Evolutionary conservation across 371 early-diverging fungal species (phyloP), one percentile per base, ranked within the genome.

Genomic region (Paraphysoderma sedebokerense): DNA sequence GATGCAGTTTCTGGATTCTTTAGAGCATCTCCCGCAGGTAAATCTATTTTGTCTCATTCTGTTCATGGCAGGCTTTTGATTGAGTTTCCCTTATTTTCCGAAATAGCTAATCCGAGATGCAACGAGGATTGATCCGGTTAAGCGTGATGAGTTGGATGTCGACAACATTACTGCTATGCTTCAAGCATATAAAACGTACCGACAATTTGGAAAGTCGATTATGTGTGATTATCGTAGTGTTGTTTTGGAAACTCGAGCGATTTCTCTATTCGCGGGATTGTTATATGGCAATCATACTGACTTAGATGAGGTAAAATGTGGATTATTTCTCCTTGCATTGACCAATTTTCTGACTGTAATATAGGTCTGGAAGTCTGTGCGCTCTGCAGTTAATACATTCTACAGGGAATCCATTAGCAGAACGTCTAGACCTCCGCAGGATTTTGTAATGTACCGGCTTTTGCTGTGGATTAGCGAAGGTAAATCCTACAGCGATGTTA

Each of bases 391-490:
- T n/a, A 57, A 50, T 23, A 27, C 54, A 20, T 57, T 74, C 48
- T 63, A 63, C 38, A 61, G 66, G 36, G 65, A 67, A 46, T 59
- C 60, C 7, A 46, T 80, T n/a, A 54, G 63, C 34, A 56, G 65
- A 1, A 67, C 77, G 0, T 72, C 76, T 3, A 73, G 81, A 20
- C 61, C 72, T 28, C 76, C 84, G 9, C 47, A 68, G 24, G 76
- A 80, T 58, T 57, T 81, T 51, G 70, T 74, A 15, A 72, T 79
- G 30, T 69, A 80, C 44, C 77, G 79, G 47, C 72, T 77, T 15
- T 35, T 78, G 37, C 54, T 71, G n/a, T 80, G 81, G 81, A 55
- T 66, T 28, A 63, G 77, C 44, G 76, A 78, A 34, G 49, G n/a
- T n/a, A n/a, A n/a, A n/a, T n/a, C n/a, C n/a, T n/a, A n/a, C n/a